Evolutionary conservation across 208 protist genomes (phyloP), one percentile per base, ranked within the genome.

Genomic region (Phytomonas francai): DNA sequence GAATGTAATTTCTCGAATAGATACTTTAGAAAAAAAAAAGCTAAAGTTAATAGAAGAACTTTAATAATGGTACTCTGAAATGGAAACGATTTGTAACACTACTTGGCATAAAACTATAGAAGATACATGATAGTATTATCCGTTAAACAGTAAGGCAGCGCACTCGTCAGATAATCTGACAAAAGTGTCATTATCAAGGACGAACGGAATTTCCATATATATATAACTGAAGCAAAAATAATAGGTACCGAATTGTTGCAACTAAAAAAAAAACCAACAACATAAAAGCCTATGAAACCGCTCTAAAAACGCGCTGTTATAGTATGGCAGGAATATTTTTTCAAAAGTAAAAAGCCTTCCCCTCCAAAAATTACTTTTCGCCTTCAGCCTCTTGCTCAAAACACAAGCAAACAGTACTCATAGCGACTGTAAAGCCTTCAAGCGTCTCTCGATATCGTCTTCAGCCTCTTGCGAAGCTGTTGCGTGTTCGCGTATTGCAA

Each of bases 391-490:
- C 66, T 58, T 56, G 8, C 42, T 61, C 19, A 63, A 45, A 32
- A 73, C 32, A 33, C 8, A 28, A 57, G 2, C 14, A 67, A 36
- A 34, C 42, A 3, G 14, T 42, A 5, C 60, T 59, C 67, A 93
- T 39, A 86, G 31, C 11, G 79, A 60, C 70, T 85, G 84, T 16
- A 92, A 76, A 12, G 76, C 71, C 66, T 83, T 80, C 29, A 94
- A 72, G 30, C 83, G 77, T 70, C 78, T 80, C n/a, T 74, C 39
- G 32, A 94, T 85, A 8, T 91, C 84, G 65, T 90, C 80, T 62
- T 90, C 82, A 25, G 71, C 71, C 25, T 80, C 70, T 25, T 83
- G 63, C 25, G 78, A 65, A 19, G 66, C 71, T 32, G 56, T 63
- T 36, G 57, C 71, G 22, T 78, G 68, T 60, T 72, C 60, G 1